These are phyloP conservation scores for Otatea glauca DNA, from an alignment of 176 grass and related monocot species.

Conservation along the genomic window DNA sequence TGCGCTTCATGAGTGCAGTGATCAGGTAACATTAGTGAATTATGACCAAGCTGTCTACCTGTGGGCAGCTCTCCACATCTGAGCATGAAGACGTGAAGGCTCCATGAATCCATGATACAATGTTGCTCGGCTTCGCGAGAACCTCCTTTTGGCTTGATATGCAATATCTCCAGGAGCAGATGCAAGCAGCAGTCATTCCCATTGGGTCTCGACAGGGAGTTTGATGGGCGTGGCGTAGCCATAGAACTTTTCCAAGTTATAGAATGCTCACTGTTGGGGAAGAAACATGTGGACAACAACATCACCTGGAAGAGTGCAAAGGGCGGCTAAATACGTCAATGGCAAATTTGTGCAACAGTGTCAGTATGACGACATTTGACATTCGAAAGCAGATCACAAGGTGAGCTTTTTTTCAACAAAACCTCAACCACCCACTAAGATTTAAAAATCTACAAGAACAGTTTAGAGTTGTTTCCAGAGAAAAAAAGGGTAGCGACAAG, in stretches of 20 bases:
- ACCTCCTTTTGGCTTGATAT: background rate
- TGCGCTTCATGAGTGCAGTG: background rate
- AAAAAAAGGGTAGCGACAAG: background rate
- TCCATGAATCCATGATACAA: background rate
- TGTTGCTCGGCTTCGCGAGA: background rate
- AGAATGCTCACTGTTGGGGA: slow-evolving; percentile 80
- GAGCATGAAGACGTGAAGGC: background rate
- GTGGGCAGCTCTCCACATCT: background rate
- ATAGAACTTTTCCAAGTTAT: slow-evolving; percentile 97
- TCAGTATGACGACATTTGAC: too few species aligned
- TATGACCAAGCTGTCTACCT: background rate
- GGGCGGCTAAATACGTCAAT: background rate
- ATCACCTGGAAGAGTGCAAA: slow-evolving; percentile 61
- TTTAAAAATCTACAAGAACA: background rate
- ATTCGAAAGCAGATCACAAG: background rate
- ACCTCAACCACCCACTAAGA: background rate
- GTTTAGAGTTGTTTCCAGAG: background rate
- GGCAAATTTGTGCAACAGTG: background rate
- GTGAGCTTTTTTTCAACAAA: background rate
- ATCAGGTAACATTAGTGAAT: background rate
- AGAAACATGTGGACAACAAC: slow-evolving; percentile 99
- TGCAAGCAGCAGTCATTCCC: slow-evolving; percentile 24
- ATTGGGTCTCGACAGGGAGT: slow-evolving; percentile 78
- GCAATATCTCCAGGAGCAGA: background rate
- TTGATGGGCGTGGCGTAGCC: slow-evolving; percentile 82